A percentile compares a stretch with the other conserved stretches of the same genome.
These are phyloP conservation scores for Sphaerulina musiva DNA, from an alignment of 2,329 filamentous ascomycete species.

Conservation along the genomic window DNA sequence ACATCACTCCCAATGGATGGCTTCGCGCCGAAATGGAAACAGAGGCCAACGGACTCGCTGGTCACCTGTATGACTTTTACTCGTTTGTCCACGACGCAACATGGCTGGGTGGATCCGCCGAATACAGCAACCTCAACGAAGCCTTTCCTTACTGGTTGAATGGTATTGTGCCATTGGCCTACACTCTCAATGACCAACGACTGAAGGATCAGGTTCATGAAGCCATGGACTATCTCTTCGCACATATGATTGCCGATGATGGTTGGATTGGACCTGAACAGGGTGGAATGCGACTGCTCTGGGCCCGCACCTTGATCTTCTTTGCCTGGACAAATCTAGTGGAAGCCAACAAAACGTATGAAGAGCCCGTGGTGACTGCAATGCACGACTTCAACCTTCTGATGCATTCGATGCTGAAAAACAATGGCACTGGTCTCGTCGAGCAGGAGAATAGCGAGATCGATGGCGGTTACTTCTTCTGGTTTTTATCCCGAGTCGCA, in stretches of 20 bases:
- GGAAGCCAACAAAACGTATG: conserved; percentile 44
- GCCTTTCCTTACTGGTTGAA: conserved; percentile 55
- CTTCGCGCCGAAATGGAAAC: conserved; percentile 46
- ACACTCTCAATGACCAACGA: conserved; percentile 42
- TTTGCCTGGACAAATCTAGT: conserved; percentile 47
- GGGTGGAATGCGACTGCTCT: conserved; percentile 42
- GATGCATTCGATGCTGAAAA: conserved; percentile 50
- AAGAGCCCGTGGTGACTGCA: conserved; percentile 42
- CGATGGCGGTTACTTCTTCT: conserved; percentile 30
- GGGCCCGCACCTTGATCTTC: conserved; percentile 49
- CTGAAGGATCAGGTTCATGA: conserved; percentile 46
- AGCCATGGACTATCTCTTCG: conserved; percentile 44
- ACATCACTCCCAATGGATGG: conserved; percentile 48
- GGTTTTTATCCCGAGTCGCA: conserved; percentile 36
- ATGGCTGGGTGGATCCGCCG: conserved; percentile 48
- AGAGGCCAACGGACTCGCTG: conserved; percentile 47
- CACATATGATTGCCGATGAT: conserved; percentile 43
- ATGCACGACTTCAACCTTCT: conserved; percentile 48
- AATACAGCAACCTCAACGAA: conserved; percentile 51
- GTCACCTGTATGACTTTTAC: conserved; percentile 52
- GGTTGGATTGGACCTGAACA: conserved; percentile 54
- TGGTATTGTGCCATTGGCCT: conserved; percentile 52
- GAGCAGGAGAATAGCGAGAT: conserved; percentile 40
- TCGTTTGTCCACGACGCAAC: conserved; percentile 45
- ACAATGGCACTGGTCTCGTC: conserved; percentile 48